A percentile compares a stretch with the other conserved stretches of the same genome.
Evolutionary conservation across 106 monocot species (phyloP).

Genomic region (Gastrodia elata): DNA sequence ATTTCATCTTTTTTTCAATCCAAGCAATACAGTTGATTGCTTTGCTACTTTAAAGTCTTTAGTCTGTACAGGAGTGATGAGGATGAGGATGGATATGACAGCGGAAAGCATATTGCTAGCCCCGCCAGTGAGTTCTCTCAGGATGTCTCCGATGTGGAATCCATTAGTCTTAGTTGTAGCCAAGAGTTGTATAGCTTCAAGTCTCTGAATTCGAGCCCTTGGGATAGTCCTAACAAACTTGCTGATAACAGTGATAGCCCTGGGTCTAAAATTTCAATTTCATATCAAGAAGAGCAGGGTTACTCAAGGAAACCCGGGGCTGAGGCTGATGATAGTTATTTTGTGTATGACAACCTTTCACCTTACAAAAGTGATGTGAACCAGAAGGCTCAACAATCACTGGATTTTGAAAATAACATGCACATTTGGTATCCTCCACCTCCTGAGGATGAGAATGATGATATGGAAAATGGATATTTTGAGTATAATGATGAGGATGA

Average conservation of each 20-base stretch:
- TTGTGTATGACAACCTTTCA: slow-evolving; percentile 14
- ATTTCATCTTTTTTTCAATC: background rate
- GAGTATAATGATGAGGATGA: slow-evolving; percentile 45
- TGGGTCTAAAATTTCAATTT: background rate
- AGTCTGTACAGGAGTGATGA: slow-evolving; percentile 41
- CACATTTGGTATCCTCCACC: slow-evolving; percentile 66
- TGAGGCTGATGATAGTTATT: slow-evolving; percentile 23
- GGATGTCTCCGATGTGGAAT: slow-evolving; percentile 65
- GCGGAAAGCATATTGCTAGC: slow-evolving; percentile 32
- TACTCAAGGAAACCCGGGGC: slow-evolving; percentile 16
- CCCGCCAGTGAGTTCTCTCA: slow-evolving; percentile 43
- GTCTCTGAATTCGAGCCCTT: slow-evolving; percentile 48
- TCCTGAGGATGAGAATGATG: slow-evolving; percentile 50
- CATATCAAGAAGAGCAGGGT: slow-evolving; percentile 21
- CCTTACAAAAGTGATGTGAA: slow-evolving; percentile 16
- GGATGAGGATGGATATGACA: slow-evolving; percentile 43
- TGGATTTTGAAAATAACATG: slow-evolving; percentile 51
- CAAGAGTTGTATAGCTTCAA: slow-evolving; percentile 39
- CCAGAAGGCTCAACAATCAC: slow-evolving; percentile 19
- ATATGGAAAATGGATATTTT: slow-evolving; percentile 37
- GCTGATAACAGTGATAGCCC: slow-evolving; percentile 18
- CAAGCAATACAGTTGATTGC: background rate
- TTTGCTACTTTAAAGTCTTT: slow-evolving; percentile 5
- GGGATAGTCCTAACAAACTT: slow-evolving; percentile 41
- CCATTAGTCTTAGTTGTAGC: slow-evolving; percentile 34